Conservation (phyloP, 2,329 filamentous ascomycete species). For the Penicillium italicum region DNA sequence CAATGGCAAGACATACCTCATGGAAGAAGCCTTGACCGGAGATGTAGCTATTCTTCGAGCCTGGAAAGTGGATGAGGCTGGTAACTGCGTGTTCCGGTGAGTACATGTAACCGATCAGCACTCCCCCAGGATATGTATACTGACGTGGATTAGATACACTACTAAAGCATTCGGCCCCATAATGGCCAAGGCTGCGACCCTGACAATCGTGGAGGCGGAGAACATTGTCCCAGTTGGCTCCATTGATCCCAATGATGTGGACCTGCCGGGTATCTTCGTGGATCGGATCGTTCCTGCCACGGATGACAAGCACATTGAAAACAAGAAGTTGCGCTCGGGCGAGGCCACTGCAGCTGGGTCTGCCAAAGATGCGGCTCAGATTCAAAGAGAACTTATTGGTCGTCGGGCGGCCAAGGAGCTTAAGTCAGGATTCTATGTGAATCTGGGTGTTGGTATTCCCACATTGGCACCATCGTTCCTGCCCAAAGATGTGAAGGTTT, state of each 20-base stretch:
- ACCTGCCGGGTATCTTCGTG: constrained; percentile 78
- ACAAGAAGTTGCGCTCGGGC: constrained; percentile 55
- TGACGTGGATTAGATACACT: constrained; percentile 49
- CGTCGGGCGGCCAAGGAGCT: constrained; percentile 74
- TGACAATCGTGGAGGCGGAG: constrained; percentile 81
- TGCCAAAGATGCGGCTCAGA: constrained; percentile 31
- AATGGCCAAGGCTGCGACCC: constrained; percentile 75
- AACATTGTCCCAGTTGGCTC: constrained; percentile 73
- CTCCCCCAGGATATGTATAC: too few relatives aligned
- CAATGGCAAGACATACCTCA: constrained; percentile 67
- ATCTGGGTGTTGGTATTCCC: constrained; percentile 56
- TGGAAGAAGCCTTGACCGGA: constrained; percentile 72
- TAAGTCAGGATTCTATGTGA: constrained; percentile 52
- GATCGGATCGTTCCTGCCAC: constrained; percentile 75
- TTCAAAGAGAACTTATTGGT: constrained; percentile 61
- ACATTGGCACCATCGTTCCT: constrained; percentile 79
- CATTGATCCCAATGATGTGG: constrained; percentile 69
- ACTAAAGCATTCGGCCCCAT: constrained; percentile 71
- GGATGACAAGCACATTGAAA: constrained; percentile 68
- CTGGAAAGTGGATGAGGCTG: constrained; percentile 70
- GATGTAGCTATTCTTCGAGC: constrained; percentile 76
- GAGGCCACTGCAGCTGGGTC: constrained; percentile 37
- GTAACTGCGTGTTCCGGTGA: constrained; percentile 74
- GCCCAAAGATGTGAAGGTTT: constrained; percentile 65
- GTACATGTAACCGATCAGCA: constrained; percentile 9